These are phyloP conservation scores for Phytophthora sp. DNA, from an alignment of 352 stramenopile species.

Conservation along the genomic window DNA sequence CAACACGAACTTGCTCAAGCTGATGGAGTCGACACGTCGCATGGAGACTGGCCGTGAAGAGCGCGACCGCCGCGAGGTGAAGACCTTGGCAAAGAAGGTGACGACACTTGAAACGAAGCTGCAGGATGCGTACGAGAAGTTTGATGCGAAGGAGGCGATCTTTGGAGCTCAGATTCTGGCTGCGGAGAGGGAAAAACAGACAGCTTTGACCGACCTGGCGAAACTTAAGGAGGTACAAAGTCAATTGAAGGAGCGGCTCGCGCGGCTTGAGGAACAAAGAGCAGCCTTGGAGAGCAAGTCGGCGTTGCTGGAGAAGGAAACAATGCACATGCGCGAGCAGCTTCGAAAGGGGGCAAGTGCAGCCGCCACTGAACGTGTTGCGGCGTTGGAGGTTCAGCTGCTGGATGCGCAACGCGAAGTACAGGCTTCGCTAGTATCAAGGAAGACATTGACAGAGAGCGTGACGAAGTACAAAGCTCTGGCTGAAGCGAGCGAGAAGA, in stretches of 20 bases:
- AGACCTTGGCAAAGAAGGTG: constrained; percentile 57
- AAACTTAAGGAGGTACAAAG: constrained; percentile 46
- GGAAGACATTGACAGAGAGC: constrained; percentile 68
- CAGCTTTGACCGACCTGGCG: constrained; percentile 44
- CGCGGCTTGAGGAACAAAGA: constrained; percentile 63
- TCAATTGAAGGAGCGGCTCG: constrained; percentile 50
- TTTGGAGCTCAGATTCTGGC: constrained; percentile 49
- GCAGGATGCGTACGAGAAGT: constrained; percentile 68
- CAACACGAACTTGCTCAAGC: constrained; percentile 81
- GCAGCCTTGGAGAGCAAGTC: constrained; percentile 47
- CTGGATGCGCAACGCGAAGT: constrained; percentile 64
- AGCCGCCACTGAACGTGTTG: constrained; percentile 65
- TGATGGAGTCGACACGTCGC: constrained; percentile 77
- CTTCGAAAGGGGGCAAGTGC: constrained; percentile 69
- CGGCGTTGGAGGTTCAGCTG: constrained; percentile 65
- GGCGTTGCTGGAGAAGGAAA: constrained; percentile 64
- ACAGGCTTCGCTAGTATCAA: constrained; percentile 58
- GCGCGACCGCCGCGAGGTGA: constrained; percentile 55
- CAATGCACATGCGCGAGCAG: constrained; percentile 56
- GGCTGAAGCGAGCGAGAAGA: constrained; percentile 80
- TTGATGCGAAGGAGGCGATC: constrained; percentile 64
- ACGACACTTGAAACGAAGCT: constrained; percentile 55
- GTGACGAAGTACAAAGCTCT: constrained; percentile 78
- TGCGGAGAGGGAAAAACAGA: constrained; percentile 66
- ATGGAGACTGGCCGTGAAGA: constrained; percentile 72